These are phyloP conservation scores for Fragaria iinumae DNA, from an alignment of 306 rosid species.

Conservation along the genomic window DNA sequence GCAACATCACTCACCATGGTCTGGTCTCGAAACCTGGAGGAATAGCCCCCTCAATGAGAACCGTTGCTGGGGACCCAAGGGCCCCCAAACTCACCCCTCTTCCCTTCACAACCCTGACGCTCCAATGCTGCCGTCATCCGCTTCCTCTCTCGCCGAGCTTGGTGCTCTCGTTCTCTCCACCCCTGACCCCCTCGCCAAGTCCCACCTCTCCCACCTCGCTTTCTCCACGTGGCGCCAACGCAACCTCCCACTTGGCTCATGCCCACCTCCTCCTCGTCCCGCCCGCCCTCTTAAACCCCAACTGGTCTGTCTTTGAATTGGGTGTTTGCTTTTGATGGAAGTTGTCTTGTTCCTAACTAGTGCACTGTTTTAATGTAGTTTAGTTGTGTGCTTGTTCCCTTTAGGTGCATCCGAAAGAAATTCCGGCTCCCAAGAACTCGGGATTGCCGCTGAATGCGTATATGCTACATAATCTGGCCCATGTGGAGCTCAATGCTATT, in stretches of 20 bases:
- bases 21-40: slow-evolving; percentile 78
- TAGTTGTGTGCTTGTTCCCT: background rate
- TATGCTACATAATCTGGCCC: slow-evolving; percentile 92
- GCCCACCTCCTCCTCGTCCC: slow-evolving; percentile 48
- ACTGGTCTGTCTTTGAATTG: slow-evolving; percentile 41
- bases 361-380: background rate
- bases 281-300: slow-evolving; percentile 50
- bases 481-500: slow-evolving; percentile 94
- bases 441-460: slow-evolving; percentile 93
- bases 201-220: slow-evolving; percentile 75
- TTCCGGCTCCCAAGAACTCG: slow-evolving; percentile 80
- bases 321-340: background rate
- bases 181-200: slow-evolving; percentile 65
- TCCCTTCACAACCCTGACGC: slow-evolving; percentile 1
- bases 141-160: slow-evolving; percentile 72
- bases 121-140: slow-evolving; percentile 21
- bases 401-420: slow-evolving; percentile 84
- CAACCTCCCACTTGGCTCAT: slow-evolving; percentile 65
- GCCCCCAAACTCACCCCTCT: slow-evolving; percentile 42
- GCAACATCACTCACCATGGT: slow-evolving; percentile 45
- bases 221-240: slow-evolving; percentile 62
- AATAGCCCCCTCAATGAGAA: slow-evolving; percentile 53
- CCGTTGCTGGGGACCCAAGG: slow-evolving; percentile 71
- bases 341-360: too few species aligned
- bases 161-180: slow-evolving; percentile 84